Base-by-base conservation (phyloP, 768 basidiomycete species). In the Termitomyces sp. region DNA sequence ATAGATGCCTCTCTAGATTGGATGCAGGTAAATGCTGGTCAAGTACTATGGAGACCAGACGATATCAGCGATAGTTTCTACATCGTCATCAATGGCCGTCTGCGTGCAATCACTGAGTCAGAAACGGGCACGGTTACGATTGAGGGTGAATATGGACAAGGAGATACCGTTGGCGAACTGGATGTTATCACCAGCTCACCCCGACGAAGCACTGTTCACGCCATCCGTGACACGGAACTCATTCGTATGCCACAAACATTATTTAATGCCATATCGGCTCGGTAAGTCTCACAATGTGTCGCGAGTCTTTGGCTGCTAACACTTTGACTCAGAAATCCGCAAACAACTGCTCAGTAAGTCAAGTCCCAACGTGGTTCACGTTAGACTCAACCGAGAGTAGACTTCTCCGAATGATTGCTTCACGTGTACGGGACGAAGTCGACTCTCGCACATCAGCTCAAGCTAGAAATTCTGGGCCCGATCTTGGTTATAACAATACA, bases 1-100 rank as follows among this genome's bases (percentile, higher is more conserved):
- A 96, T 99, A 55, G 97, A 99, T 69, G 88, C 93, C 1, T 92
- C 94, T 0, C 76, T 99, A 59, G 97, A 99, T 65, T 99, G 97
- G 97, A 91, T 94, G 83, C 97, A 98, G 72, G 92, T 95, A 7
- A 87, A 88, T 60, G 94, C 94, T 1, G 93, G 97, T 2, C 94
- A 98, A 70, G 93, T 97, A 42, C 76, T 96, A 28, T 98, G 95
- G 88, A 81, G 95, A 32, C 88, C 94, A 32, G 85, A 89, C 32
- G 97, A 98, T 58, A 75, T 74, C 46, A 94, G 95, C 60, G 92
- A 98, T 66, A 95, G 94, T 63, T 98, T 98, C 71, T 98, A 97
- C 69, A 97, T 99, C 57, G 97, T 96, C 59, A 91, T 96, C 68
- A 96, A 98, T 67, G 97, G 97, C 48, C 94, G 97, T 63, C 74